A percentile compares a stretch with the other conserved stretches of the same genome.
Conservation (phyloP, 805 yeast genomes). For the Nakazawaea ernobii region DNA sequence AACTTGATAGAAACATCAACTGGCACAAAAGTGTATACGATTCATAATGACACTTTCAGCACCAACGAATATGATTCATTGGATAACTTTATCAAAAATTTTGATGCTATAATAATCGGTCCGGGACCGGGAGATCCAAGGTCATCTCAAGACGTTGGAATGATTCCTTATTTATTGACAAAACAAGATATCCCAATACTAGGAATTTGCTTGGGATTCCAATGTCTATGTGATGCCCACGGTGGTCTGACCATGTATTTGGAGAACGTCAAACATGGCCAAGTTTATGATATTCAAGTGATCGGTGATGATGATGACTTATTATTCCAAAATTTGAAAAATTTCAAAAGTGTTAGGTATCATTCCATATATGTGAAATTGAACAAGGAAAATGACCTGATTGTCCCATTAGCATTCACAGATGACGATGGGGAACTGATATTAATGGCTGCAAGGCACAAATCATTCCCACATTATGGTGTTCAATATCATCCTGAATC, state of each 20-base stretch:
- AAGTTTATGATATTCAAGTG: slow-evolving; percentile 47
- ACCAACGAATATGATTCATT: slow-evolving; percentile 29
- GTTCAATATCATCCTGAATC: slow-evolving; percentile 98
- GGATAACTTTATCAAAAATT: slow-evolving; percentile 35
- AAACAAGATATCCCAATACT: slow-evolving; percentile 55
- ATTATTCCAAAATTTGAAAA: slow-evolving; percentile 36
- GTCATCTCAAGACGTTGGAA: slow-evolving; percentile 59
- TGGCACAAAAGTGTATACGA: slow-evolving; percentile 42
- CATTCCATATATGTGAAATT: slow-evolving; percentile 68
- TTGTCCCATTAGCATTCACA: slow-evolving; percentile 61
- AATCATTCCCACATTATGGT: slow-evolving; percentile 66
- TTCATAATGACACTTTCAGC: slow-evolving; percentile 56
- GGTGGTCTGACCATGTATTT: slow-evolving; percentile 55
- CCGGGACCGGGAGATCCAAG: slow-evolving; percentile 97
- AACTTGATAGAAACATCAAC: slow-evolving; percentile 53
- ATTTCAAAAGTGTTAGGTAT: slow-evolving; percentile 73
- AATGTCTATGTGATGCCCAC: slow-evolving; percentile 59
- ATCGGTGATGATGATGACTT: slow-evolving; percentile 21
- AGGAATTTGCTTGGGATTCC: slow-evolving; percentile 94
- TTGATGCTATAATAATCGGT: slow-evolving; percentile 80
- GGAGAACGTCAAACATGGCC: slow-evolving; percentile 75
- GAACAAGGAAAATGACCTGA: slow-evolving; percentile 15
- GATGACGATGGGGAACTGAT: slow-evolving; percentile 32
- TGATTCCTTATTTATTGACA: slow-evolving; percentile 52
- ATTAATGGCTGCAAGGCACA: slow-evolving; percentile 78